Conservation (phyloP, 106 monocot species). For the Alisma plantagoaquatica region DNA sequence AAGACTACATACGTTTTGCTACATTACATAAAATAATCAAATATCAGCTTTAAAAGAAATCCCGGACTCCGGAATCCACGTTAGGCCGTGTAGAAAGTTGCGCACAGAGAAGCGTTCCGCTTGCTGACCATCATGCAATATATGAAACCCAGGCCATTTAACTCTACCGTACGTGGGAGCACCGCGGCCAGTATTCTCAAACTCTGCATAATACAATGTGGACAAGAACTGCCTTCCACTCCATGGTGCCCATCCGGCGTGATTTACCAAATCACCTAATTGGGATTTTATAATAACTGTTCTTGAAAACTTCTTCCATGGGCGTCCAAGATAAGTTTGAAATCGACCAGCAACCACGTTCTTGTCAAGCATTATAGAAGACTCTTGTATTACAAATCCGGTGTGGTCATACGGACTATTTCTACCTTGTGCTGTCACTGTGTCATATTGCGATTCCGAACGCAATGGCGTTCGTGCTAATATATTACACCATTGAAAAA, state of each 20-base stretch:
- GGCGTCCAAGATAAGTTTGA: conserved; percentile 33
- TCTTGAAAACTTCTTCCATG: conserved; percentile 57
- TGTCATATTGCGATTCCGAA: conserved; percentile 27
- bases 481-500: conserved; percentile 57
- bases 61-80: conserved; percentile 32
- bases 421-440: conserved; percentile 51
- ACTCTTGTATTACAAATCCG: conserved; percentile 53
- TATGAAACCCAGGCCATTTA: too few relatives aligned
- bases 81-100: conserved; percentile 37
- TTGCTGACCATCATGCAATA: too few relatives aligned
- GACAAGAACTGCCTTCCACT: conserved; percentile 20
- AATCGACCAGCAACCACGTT: neutral
- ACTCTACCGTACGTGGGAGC: conserved; percentile 22
- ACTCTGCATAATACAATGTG: conserved; percentile 52
- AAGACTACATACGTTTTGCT: too few relatives aligned
- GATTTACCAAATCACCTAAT: conserved; percentile 30
- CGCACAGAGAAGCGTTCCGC: conserved; percentile 57
- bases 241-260: conserved; percentile 46
- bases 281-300: conserved; percentile 44
- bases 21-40: too few relatives aligned
- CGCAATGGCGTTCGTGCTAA: conserved; percentile 45
- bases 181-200: conserved; percentile 35
- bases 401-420: conserved; percentile 37
- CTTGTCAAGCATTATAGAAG: conserved; percentile 16
- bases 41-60: conserved; percentile 5